Base-by-base conservation (phyloP, 257 asterid species). In the Thymus quinquecostatus region DNA sequence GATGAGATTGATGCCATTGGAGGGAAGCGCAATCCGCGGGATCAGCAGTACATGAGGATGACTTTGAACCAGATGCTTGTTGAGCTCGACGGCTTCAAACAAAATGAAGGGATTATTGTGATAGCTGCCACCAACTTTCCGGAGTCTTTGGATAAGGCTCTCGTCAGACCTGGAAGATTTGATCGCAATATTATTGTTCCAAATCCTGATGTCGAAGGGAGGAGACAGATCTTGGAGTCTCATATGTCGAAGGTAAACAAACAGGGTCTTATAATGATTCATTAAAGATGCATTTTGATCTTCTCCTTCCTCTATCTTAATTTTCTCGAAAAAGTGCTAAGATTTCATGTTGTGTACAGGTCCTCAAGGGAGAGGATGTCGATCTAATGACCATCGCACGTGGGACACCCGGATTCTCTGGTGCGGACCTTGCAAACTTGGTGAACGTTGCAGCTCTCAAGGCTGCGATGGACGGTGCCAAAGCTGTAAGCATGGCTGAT, bases 1-100 rank as follows among this genome's bases (percentile, higher is more conserved):
- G 99, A 91, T 48, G 97, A 94, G 84, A 86, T 91, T 68, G 99
- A 94, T 81, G 99, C 97, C 64, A 91, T 94, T 34, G 97, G 99
- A 8, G 99, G 97, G 64, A 89, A 89, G 76, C 92, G 97, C 27
- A 91, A 91, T 75, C 92, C 97, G 1, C 88, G 86, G 80, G 97
- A 91, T 81, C 97, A 94, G 85, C 97, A 89, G 64, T 89, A 86
- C 83, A 82, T 91, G 97, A 91, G 83, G 83, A 88, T 94, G 97
- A 94, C 99, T 72, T 61, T 94, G 71, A 91, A 94, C 82, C 99
- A 94, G 79, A 70, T 94, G 83, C 97, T 94, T 72, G 97, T 94
- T 70, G 97, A 94, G 76, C 88, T 91, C 60, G 97, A 94, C 73
- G 99, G 99, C 44, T 94, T 94, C 83, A 94, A 94, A 81, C 99